Conservation (phyloP, 176 grass and related monocot genomes). For the Tuctoria greenei region DNA sequence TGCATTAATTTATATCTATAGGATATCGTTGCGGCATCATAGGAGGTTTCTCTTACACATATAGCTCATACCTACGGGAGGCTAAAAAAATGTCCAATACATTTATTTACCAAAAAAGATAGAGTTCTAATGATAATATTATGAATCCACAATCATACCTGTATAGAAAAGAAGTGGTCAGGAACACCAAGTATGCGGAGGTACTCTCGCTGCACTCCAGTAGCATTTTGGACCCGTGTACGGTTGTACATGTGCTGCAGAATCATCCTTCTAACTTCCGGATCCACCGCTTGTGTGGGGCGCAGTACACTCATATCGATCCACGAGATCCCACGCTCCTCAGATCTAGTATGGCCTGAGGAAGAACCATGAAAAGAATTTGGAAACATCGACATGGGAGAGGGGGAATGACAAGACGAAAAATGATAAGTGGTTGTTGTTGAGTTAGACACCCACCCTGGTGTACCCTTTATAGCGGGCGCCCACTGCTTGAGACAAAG, state of each 20-base stretch:
- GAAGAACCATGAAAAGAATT: background rate
- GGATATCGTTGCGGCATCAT: background rate
- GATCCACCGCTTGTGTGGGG: too few species aligned
- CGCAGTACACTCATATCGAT: background rate
- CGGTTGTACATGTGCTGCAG: fast-evolving
- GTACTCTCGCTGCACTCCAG: background rate
- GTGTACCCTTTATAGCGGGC: background rate
- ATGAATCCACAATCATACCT: background rate
- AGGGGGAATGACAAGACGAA: background rate
- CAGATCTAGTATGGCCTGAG: too few species aligned
- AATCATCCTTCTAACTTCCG: background rate
- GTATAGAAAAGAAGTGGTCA: background rate
- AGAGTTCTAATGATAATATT: background rate
- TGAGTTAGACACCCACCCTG: background rate
- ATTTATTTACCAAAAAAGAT: background rate
- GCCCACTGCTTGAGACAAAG: background rate
- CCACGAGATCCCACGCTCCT: background rate
- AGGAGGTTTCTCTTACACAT: background rate
- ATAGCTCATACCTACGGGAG: background rate
- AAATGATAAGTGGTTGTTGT: background rate
- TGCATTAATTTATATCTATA: background rate
- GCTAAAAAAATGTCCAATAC: background rate
- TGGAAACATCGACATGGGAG: too few species aligned
- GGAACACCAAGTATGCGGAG: background rate
- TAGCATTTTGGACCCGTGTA: background rate